Percentiles rank a stretch among this genome's conserved stretches.
Evolutionary conservation across 176 grass and related monocot species (phyloP).

Genomic region (Thinopyrum elongatum): DNA sequence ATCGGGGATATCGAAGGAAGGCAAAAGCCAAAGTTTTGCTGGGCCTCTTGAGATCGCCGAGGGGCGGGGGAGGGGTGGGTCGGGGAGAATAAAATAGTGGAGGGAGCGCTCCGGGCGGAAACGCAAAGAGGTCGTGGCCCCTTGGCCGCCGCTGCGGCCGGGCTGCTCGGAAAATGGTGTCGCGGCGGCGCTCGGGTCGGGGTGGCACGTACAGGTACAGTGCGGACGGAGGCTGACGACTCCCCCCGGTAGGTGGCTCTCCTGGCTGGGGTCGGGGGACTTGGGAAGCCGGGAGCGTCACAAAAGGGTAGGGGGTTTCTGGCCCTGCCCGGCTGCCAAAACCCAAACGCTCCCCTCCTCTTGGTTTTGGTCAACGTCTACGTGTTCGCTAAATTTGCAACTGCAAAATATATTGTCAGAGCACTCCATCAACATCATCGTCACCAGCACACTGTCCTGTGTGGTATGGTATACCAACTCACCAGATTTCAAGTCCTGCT

Average conservation of each 20-base stretch:
- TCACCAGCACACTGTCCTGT: too few relatives aligned
- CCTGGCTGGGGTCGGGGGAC: too few relatives aligned
- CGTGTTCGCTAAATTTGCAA: too few relatives aligned
- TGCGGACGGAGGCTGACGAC: not conserved
- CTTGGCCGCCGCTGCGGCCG: conserved; percentile 19
- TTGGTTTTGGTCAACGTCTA: too few relatives aligned
- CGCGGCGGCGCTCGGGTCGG: not conserved
- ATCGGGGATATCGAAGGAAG: conserved; percentile 48
- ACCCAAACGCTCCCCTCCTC: not conserved
- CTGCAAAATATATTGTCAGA: too few relatives aligned
- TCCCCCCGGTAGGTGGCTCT: too few relatives aligned
- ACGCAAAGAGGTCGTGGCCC: conserved; percentile 4
- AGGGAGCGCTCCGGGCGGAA: conserved; percentile 7
- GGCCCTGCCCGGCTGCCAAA: not conserved
- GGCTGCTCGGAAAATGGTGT: not conserved
- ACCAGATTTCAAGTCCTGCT: too few relatives aligned
- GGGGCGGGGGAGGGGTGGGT: not conserved
- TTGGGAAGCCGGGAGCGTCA: too few relatives aligned
- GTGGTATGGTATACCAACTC: too few relatives aligned
- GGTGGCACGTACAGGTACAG: not conserved
- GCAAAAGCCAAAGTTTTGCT: not conserved
- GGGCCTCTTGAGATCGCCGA: conserved; percentile 44
- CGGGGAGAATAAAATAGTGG: not conserved
- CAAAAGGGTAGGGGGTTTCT: not conserved
- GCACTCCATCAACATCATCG: too few relatives aligned